Conservation (phyloP, 1,139 yeast species). For the Kurtzmaniella quercitrusa region DNA sequence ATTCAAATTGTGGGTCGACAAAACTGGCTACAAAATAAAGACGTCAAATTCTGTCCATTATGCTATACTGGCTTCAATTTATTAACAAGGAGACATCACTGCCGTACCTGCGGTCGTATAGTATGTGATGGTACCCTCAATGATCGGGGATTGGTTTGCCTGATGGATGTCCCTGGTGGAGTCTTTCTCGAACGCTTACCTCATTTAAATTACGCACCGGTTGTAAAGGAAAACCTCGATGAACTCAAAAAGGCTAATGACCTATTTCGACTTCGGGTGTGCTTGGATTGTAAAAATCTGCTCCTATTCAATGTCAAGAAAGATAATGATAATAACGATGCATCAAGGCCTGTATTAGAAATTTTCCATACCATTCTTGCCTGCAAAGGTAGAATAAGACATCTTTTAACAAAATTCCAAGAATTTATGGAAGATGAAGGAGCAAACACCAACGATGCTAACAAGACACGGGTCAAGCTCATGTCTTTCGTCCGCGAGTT, state of each 20-base stretch:
- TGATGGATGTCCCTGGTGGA: conserved; percentile 63
- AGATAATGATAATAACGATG: conserved; percentile 21
- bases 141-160: conserved; percentile 38
- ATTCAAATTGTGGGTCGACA: conserved; percentile 43
- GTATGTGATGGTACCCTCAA: conserved; percentile 64
- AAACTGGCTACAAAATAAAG: conserved; percentile 64
- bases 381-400: conserved; percentile 30
- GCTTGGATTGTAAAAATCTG: conserved; percentile 63
- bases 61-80: conserved; percentile 60
- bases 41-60: conserved; percentile 53
- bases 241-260: conserved; percentile 13
- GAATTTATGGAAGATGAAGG: conserved; percentile 11
- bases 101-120: conserved; percentile 76
- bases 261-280: conserved; percentile 42
- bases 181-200: conserved; percentile 43
- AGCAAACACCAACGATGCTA: conserved; percentile 12
- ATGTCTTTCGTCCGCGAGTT: conserved; percentile 32
- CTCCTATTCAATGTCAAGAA: conserved; percentile 56
- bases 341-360: neutral
- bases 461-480: conserved; percentile 24
- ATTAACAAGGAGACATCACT: conserved; percentile 76
- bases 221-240: conserved; percentile 19
- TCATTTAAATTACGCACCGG: conserved; percentile 32
- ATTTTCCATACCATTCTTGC: conserved; percentile 29
- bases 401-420: conserved; percentile 29